A percentile compares a stretch with the other conserved stretches of the same genome.
Conservation (phyloP, 768 basidiomycete species). For the Suillus tomentosus region DNA sequence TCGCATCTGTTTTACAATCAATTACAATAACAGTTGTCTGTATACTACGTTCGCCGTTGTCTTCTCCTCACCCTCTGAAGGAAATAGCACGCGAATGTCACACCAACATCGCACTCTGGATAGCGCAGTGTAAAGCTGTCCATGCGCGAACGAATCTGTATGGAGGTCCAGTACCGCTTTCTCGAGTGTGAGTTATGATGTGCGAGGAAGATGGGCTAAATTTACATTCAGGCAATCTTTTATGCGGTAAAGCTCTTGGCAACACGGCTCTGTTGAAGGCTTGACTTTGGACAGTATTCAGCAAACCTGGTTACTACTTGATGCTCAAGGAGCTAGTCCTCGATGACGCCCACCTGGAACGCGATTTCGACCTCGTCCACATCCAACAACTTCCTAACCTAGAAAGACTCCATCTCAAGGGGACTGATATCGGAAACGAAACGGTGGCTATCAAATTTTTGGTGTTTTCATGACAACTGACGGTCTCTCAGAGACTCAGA, state of each 20-base stretch:
- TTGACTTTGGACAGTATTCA: slow-evolving; percentile 43
- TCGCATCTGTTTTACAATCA: too few species aligned
- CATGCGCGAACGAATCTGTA: too few species aligned
- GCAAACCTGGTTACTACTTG: slow-evolving; percentile 51
- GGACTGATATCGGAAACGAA: slow-evolving; percentile 63
- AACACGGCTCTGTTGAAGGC: slow-evolving; percentile 7
- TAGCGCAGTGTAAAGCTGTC: too few species aligned
- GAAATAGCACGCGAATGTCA: too few species aligned
- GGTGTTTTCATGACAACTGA: slow-evolving; percentile 12
- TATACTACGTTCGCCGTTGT: too few species aligned
- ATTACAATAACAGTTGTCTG: too few species aligned
- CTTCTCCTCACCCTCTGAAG: too few species aligned
- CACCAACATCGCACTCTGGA: too few species aligned
- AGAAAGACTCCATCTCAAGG: slow-evolving; percentile 45
- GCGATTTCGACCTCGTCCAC: slow-evolving; percentile 51
- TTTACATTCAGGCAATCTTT: slow-evolving; percentile 43
- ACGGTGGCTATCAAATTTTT: slow-evolving; percentile 42
- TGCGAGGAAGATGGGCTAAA: slow-evolving; percentile 52
- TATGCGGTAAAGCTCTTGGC: slow-evolving; percentile 39
- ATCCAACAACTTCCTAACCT: slow-evolving; percentile 58
- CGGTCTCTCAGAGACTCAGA: slow-evolving; percentile 47
- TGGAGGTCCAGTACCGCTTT: slow-evolving; percentile 24
- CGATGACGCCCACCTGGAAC: slow-evolving; percentile 40
- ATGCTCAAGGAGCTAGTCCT: slow-evolving; percentile 54
- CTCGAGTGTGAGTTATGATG: slow-evolving; percentile 32